Base-by-base conservation (phyloP, 768 basidiomycete genomes). In the Lactarius tabidus region DNA sequence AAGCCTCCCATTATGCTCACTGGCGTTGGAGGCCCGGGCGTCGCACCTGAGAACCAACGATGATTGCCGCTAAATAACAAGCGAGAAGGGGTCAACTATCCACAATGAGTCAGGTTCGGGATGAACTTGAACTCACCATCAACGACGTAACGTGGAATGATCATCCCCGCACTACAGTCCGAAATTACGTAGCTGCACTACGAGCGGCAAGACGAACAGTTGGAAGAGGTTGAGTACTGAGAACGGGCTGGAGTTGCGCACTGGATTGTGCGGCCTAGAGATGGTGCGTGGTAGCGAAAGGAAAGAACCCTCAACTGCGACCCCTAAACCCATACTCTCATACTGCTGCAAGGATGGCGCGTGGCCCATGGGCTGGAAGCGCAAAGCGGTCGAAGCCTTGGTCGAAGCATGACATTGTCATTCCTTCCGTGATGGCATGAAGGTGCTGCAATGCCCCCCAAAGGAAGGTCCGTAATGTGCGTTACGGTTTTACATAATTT, bases 1-100 rank as follows among this genome's bases (percentile, higher is more conserved):
- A 20, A 31, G 39, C 8, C 33, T 54, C 9, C 14, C 17, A 23
- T 15, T 7, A n/a, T n/a, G n/a, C n/a, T n/a, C n/a, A n/a, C n/a
- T n/a, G n/a, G n/a, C n/a, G n/a, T n/a, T 28, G 17, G 39, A 14
- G 55, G 7, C 12, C 43, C 20, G 9, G 23, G 53, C 7, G 70
- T n/a, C 82, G 61, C 67, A 83, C 84, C 77, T 85, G 84, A 23
- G 81, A 76, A 6, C 79, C 80, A 17, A 82, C 74, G 41, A 84
- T 77, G 18, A 85, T 66, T 7, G 78, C 78, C 56, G 79, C 80
- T 81, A 41, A 48, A 38, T 36, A 43, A 68, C 43, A 51, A 62
- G 52, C 29, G 15, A 53, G 33, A 54, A 35, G 6, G 3, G 39
- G 18, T 51, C 26, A 61, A n/a, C n/a, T 20, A 28, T n/a, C 35